Evolutionary conservation across 2,329 filamentous ascomycete species (phyloP).

Genomic region (Colletotrichum eleusines): DNA sequence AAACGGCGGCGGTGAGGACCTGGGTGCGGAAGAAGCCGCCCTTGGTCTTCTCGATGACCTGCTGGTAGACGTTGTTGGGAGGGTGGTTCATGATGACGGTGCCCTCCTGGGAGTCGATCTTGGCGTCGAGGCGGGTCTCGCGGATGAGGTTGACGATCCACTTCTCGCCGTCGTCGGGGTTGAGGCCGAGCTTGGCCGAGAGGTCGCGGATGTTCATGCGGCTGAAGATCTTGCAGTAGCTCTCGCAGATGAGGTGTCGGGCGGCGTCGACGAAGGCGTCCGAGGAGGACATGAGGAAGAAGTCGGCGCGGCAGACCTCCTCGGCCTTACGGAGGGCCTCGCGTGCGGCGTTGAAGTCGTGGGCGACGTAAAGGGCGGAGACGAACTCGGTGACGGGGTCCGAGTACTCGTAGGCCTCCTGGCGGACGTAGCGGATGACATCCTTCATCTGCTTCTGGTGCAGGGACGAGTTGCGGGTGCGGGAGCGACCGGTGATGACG

Average conservation of each 20-base stretch:
- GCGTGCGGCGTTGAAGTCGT: constrained; percentile 89
- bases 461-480: constrained; percentile 81
- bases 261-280: constrained; percentile 95
- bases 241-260: constrained; percentile 96
- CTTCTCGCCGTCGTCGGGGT: constrained; percentile 97
- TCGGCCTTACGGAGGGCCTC: constrained; percentile 91
- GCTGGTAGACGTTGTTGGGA: constrained; percentile 97
- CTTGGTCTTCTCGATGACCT: constrained; percentile 99
- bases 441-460: constrained; percentile 99
- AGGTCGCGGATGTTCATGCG: constrained; percentile 98
- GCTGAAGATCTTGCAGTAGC: constrained; percentile 99
- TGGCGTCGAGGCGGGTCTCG: constrained; percentile 96
- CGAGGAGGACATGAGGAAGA: constrained; percentile 89
- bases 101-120: constrained; percentile 99
- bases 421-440: constrained; percentile 91
- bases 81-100: constrained; percentile 99
- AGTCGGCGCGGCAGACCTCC: constrained; percentile 91
- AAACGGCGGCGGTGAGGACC: constrained; percentile 80
- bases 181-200: constrained; percentile 89
- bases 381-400: constrained; percentile 97
- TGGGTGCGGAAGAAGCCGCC: constrained; percentile 98
- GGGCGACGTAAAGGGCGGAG: constrained; percentile 91
- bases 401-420: constrained; percentile 97
- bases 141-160: constrained; percentile 99
- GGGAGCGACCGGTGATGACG: constrained; percentile 92